Percentiles rank a stretch among this genome's conserved stretches.
Conservation (phyloP, 164 flowering plant genomes). For the Pachysandra terminalis region DNA sequence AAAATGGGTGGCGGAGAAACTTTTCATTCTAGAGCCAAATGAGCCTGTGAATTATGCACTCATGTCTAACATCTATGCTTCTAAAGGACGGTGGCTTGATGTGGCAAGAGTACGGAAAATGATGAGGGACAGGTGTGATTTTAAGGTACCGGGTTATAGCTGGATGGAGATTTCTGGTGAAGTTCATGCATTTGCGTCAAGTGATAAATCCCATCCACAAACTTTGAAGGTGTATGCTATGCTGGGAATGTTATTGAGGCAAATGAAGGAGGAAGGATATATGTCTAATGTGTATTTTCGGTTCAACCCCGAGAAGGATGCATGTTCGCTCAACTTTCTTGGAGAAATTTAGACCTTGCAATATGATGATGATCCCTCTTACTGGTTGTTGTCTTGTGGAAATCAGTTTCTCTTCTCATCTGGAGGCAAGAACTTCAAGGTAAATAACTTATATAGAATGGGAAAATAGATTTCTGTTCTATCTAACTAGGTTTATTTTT, state of each 20-base stretch:
- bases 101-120: conserved; percentile 42
- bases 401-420: background rate
- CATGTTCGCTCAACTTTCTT: background rate
- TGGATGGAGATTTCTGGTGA: conserved; percentile 48
- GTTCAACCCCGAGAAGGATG: background rate
- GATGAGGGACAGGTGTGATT: conserved; percentile 34
- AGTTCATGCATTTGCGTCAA: conserved; percentile 33
- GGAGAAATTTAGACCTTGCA: background rate
- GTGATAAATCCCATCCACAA: conserved; percentile 38
- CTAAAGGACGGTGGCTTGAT: conserved; percentile 45
- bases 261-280: conserved; percentile 24
- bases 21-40: conserved; percentile 46
- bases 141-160: conserved; percentile 60
- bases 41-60: conserved; percentile 42
- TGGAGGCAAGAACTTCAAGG: background rate
- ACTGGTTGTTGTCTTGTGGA: background rate
- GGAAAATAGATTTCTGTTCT: no score
- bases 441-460: background rate
- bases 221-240: conserved; percentile 26
- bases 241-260: conserved; percentile 21
- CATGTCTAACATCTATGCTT: conserved; percentile 57
- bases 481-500: no score
- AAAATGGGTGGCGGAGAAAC: conserved; percentile 52
- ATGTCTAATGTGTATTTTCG: background rate
- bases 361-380: background rate